A percentile compares a stretch with the other conserved stretches of the same genome.
Evolutionary conservation across 1,284 basidiomycete species (phyloP).

Genomic region (Ceratobasidium sp.): DNA sequence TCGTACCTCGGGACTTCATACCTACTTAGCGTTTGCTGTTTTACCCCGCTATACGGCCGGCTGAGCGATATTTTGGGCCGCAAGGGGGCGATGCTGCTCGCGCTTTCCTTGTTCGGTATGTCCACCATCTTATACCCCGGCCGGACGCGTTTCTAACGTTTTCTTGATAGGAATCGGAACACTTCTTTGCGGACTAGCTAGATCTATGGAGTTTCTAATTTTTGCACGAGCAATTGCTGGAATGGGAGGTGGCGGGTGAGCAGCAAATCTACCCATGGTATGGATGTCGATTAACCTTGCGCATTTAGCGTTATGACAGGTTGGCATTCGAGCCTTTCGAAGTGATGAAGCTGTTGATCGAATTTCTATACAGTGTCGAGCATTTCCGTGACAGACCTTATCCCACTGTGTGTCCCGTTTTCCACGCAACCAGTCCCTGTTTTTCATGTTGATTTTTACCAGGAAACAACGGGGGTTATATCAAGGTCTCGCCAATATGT

Average conservation of each 20-base stretch:
- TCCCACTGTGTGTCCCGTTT: conserved; percentile 72
- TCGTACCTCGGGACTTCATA: conserved; percentile 91
- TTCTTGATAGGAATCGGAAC: conserved; percentile 74
- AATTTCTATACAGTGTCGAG: conserved; percentile 68
- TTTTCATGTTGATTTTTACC: conserved; percentile 1
- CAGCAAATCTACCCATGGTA: conserved; percentile 31
- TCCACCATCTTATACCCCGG: conserved; percentile 40
- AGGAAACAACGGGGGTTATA: conserved; percentile 88
- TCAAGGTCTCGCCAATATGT: conserved; percentile 90
- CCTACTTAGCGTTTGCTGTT: conserved; percentile 88
- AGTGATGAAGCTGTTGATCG: neutral
- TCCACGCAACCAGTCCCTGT: neutral
- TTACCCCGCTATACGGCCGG: conserved; percentile 72
- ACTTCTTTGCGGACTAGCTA: conserved; percentile 81
- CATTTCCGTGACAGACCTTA: conserved; percentile 79
- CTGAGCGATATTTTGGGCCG: conserved; percentile 83
- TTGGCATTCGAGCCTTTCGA: conserved; percentile 54
- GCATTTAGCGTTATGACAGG: conserved; percentile 74
- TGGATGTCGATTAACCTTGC: conserved; percentile 57
- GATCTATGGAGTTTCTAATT: conserved; percentile 85
- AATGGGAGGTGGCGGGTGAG: conserved; percentile 89
- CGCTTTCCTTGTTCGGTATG: conserved; percentile 80
- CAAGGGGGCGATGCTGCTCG: conserved; percentile 76
- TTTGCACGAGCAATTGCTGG: conserved; percentile 84
- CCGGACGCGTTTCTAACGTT: conserved; percentile 39